Evolutionary conservation across 1,139 yeast species (phyloP).

Genomic region (Hemisphaericaspora subhashii): DNA sequence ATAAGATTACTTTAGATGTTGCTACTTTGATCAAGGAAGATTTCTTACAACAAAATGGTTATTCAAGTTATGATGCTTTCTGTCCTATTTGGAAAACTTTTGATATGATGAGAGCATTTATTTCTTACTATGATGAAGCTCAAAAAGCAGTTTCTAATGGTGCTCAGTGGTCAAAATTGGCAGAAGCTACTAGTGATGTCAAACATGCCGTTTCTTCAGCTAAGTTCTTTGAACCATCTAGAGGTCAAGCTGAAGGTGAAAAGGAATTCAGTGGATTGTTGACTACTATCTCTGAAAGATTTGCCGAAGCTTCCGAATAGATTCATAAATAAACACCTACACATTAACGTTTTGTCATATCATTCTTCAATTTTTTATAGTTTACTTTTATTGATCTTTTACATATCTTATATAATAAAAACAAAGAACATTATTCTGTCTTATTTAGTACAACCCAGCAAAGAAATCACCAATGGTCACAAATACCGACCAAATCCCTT

Average conservation of each 20-base stretch:
- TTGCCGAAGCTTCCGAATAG: slow-evolving; percentile 93
- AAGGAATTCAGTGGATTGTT: slow-evolving; percentile 77
- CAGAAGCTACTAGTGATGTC: slow-evolving; percentile 86
- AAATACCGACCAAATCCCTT: slow-evolving; percentile 11
- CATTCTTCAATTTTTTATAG: slow-evolving; percentile 1
- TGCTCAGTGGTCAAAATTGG: slow-evolving; percentile 88
- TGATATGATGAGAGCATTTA: slow-evolving; percentile 96
- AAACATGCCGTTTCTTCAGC: slow-evolving; percentile 93
- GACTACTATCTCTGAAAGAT: slow-evolving; percentile 78
- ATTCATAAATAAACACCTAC: too few species aligned
- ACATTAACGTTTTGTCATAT: too few species aligned
- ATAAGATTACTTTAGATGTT: slow-evolving; percentile 94
- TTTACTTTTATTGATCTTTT: neutral
- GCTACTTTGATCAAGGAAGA: slow-evolving; percentile 91
- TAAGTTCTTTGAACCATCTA: slow-evolving; percentile 93
- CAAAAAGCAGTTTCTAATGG: slow-evolving; percentile 95
- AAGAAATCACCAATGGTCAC: slow-evolving; percentile 6
- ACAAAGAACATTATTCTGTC: neutral
- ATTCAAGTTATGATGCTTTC: slow-evolving; percentile 95
- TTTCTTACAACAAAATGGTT: slow-evolving; percentile 98
- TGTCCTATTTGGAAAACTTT: slow-evolving; percentile 99
- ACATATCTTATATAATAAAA: neutral
- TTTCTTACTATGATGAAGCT: slow-evolving; percentile 92
- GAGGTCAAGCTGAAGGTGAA: slow-evolving; percentile 77
- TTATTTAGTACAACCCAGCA: slow-evolving; percentile 1